Evolutionary conservation across 2,329 filamentous ascomycete species (phyloP), one percentile per base, ranked within the genome.

Genomic region (Pseudocercospora eumusae): DNA sequence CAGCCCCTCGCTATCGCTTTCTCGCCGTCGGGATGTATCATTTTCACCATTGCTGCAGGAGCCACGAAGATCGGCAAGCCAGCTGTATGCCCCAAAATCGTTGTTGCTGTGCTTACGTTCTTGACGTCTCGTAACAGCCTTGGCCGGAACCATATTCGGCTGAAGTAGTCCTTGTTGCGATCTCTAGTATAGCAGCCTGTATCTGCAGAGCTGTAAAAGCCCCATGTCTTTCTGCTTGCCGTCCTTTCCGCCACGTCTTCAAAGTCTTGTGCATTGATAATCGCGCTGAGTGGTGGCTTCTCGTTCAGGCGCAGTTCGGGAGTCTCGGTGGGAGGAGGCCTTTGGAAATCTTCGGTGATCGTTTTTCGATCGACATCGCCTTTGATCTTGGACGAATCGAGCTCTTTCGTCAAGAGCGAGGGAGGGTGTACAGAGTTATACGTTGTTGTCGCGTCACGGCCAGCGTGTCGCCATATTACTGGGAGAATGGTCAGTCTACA

Each of bases 371-470:
- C 73, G 62, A 76, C 60, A 18, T 62, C 49, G 47, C 78, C 75
- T 60, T 77, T 72, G 52, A 76, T 72, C 62, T 78, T 76, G 13
- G 75, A 77, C 27, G 77, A 68, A 50, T 79, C 75, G 57, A 85
- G 73, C 31, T 77, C 74, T n/a, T 69, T 69, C 31, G 72, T 65
- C 57, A 81, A 74, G 8, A 81, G 69, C n/a, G 73, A 77, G 23
- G 77, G 75, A 1, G 80, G 74, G 71, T 86, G 83, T 31, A 83
- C 78, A 66, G 80, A 77, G 25, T 78, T 80, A 75, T 83, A 88
- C 59, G 77, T 79, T 57, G 75, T 77, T 49, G 81, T 83, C 3
- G 82, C 83, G 73, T 86, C 83, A 25, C 76, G 77, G 49, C 83
- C 84, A 31, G 83, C 83, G 69, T 83, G 78, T 55, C 78, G 74